phyloP scores from a whole-genome alignment of 2,329 filamentous ascomycete genomes.

The Sordariomycetes sp. region DNA sequence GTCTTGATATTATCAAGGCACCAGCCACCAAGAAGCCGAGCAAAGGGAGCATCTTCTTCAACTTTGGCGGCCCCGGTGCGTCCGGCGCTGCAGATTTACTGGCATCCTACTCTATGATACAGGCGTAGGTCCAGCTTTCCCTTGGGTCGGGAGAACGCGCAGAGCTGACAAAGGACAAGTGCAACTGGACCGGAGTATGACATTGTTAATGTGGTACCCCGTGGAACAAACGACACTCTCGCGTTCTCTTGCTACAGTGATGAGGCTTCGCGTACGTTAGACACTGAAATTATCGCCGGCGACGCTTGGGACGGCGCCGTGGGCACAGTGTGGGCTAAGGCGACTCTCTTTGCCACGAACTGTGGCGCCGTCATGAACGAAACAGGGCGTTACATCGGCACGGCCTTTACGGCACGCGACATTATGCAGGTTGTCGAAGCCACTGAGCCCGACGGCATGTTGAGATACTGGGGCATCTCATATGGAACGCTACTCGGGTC shows the following conservation, averaged over 20 bases:
- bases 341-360: conserved; percentile 8
- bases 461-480: conserved; percentile 27
- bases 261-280: neutral
- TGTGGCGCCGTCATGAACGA: conserved; percentile 14
- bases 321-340: conserved; percentile 13
- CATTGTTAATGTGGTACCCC: conserved; percentile 15
- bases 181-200: conserved; percentile 14
- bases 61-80: conserved; percentile 26
- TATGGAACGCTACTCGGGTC: conserved; percentile 30
- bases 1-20: conserved; percentile 20
- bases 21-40: conserved; percentile 17
- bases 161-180: conserved; percentile 4
- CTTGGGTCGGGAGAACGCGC: neutral
- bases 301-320: conserved; percentile 11
- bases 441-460: conserved; percentile 24
- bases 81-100: conserved; percentile 4
- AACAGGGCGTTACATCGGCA: conserved; percentile 27
- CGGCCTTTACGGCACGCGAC: conserved; percentile 32
- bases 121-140: neutral
- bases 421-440: conserved; percentile 33
- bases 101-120: neutral
- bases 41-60: conserved; percentile 27
- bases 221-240: conserved; percentile 16
- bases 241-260: conserved; percentile 14
- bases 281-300: conserved; percentile 3